phyloP scores from a whole-genome alignment of 2,329 filamentous ascomycete genomes.

The Fusarium equiseti region DNA sequence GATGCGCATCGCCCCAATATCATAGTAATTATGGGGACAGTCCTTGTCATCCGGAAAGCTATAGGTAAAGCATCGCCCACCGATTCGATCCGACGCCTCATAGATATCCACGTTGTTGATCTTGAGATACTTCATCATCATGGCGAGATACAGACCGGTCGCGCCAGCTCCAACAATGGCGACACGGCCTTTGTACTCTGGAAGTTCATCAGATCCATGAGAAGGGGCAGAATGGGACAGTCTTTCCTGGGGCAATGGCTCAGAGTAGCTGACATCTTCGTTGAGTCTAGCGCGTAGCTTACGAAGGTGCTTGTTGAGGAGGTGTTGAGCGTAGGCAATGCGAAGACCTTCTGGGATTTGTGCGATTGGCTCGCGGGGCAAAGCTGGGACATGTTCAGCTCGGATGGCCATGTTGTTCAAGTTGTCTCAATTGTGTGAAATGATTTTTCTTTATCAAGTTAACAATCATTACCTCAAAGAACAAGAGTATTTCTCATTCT shows the following conservation, averaged over 20 bases:
- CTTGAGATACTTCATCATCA: slow-evolving; percentile 31
- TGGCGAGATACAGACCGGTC: slow-evolving; percentile 27
- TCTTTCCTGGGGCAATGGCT: neutral
- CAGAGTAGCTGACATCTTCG: neutral
- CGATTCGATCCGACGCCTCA: slow-evolving; percentile 24
- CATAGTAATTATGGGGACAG: slow-evolving; percentile 32
- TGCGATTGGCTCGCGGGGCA: neutral
- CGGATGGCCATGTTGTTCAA: neutral
- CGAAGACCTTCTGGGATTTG: slow-evolving; percentile 4
- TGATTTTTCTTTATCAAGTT: no score
- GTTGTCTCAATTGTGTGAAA: no score
- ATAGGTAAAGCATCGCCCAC: slow-evolving; percentile 17
- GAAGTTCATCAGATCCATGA: neutral
- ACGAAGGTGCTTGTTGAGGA: neutral
- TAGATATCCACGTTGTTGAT: slow-evolving; percentile 30
- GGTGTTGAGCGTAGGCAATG: slow-evolving; percentile 6
- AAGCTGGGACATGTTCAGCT: slow-evolving; percentile 1
- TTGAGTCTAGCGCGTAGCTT: neutral
- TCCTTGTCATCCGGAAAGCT: slow-evolving; percentile 1
- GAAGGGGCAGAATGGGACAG: neutral
- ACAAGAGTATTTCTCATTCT: neutral
- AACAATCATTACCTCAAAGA: no score
- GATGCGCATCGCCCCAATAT: slow-evolving; percentile 34
- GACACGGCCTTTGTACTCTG: slow-evolving; percentile 16
- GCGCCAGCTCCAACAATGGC: slow-evolving; percentile 31